Base-by-base conservation (phyloP, 176 grass and related monocot genomes). In the Phragmites australis region DNA sequence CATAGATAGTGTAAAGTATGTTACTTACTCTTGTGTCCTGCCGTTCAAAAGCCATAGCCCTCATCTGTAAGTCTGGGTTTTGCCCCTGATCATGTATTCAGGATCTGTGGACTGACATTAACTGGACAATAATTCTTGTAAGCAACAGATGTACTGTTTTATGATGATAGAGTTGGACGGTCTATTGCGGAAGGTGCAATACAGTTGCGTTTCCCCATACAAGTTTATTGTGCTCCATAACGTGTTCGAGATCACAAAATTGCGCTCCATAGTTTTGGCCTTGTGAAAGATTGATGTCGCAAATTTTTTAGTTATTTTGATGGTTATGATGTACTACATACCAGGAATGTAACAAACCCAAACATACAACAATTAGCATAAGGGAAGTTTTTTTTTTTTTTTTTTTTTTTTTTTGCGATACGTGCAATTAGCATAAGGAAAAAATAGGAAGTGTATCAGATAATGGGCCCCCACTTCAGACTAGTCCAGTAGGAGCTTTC, bases 1-100 rank as follows among this genome's bases (percentile, higher is more conserved):
- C 64, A 65, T 99, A 23, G 96, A 99, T 65, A 92, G 96, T 79
- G 90, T 95, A 40, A 99, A 99, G 66, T 99, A 99, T 89, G 90
- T 95, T 17, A 99, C 96, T 25, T 99, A 95, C 82, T 99, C 96
- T 10, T 99, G 96, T 63, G 92, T 89, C 74, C 88, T 99, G 42
- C 92, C 92, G 40, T 99, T 93, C 75, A 99, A 84, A 84, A 89
- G 31, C 71, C 82, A 89, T 64, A 86, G 81, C 15, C 51, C 88
- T 75, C 96, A 86, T 85, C 74, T 99, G 17, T 89, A 80, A 76
- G 17, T 37, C 54, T 30, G 54, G 21, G n/a, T 75, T 58, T 48
- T 64, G 58, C 8, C 55, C 22, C 45, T 10, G 15, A 70, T 37
- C 54, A 45, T 81, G 37, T 59, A 6, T 34, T 64, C 19, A 27